A percentile compares a stretch with the other conserved stretches of the same genome.
Conservation (phyloP, 495 filamentous ascomycete genomes). For the Hypoxylon perforatum region DNA sequence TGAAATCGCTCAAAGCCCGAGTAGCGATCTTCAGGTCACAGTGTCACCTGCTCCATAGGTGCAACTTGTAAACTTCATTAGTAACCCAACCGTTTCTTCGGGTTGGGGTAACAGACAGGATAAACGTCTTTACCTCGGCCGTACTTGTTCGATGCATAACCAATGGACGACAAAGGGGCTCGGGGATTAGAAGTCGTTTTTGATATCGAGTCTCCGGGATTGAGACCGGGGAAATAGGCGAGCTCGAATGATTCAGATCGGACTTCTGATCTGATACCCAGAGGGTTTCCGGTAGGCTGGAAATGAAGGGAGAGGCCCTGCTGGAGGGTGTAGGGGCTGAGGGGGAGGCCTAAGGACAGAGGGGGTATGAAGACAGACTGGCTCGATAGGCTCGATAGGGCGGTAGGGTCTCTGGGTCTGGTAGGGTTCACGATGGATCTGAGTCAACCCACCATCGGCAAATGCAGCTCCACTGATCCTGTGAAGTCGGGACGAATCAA, state of each 20-base stretch:
- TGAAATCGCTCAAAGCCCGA: constrained; percentile 24
- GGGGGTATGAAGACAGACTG: constrained; percentile 26
- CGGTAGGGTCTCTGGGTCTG: too few species aligned
- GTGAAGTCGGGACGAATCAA: constrained; percentile 32
- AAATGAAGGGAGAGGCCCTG: too few species aligned
- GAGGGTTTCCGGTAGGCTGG: constrained; percentile 31
- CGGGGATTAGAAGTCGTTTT: constrained; percentile 16
- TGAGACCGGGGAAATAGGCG: constrained; percentile 12
- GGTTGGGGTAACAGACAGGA: constrained; percentile 39
- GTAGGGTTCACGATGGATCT: constrained; percentile 40
- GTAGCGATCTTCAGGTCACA: constrained; percentile 37
- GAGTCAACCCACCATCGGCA: constrained; percentile 46
- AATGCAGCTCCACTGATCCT: constrained; percentile 40
- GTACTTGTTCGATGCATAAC: constrained; percentile 27
- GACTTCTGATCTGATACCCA: constrained; percentile 10
- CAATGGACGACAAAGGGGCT: constrained; percentile 12
- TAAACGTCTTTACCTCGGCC: constrained; percentile 41
- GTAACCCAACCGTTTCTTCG: constrained; percentile 34
- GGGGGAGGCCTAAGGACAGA: constrained; percentile 11
- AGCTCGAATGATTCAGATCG: constrained; percentile 5
- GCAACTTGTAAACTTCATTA: constrained; percentile 16
- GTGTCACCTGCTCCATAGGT: constrained; percentile 43
- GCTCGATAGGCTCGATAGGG: constrained; percentile 37
- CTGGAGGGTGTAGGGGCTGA: too few species aligned
- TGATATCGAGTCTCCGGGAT: constrained; percentile 11